Base-by-base conservation (phyloP, 345 rosid genomes). In the Euclidium syriacum region DNA sequence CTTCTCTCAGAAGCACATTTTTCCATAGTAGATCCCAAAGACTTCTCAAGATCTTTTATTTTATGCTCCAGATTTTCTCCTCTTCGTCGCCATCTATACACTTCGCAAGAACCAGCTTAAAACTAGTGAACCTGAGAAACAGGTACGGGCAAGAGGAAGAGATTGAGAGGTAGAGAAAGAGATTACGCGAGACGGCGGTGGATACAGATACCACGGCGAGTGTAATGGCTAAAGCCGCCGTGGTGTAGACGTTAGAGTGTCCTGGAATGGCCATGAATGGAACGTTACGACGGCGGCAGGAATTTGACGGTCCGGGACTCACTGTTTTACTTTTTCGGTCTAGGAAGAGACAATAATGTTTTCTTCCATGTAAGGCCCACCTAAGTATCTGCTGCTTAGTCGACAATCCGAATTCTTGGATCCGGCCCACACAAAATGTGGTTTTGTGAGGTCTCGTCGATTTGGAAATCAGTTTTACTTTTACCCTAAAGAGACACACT, bases 1-100 rank as follows among this genome's bases (percentile, higher is more conserved):
- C 82, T 89, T 62, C 98, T 76, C 79, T 92, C 95, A 10, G 96
- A 80, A 40, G 86, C 81, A 74, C 84, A 73, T 72, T 83, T 88
- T 18, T 81, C 79, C 43, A 44, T n/a, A 7, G 86, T 72, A 10
- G 86, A 80, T 54, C 78, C 73, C 67, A 92, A 80, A 68, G 88
- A 79, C 42, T 59, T 75, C 61, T 82, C 73, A 39, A 92, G 87
- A 74, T 82, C 80, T 20, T 67, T 44, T 46, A 81, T 23, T 74
- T 63, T 85, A 29, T 48, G 44, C 20, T 71, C 67, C 70, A 70
- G 42, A 25, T 70, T 70, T 62, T 53, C 66, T 55, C 62, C 68
- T 55, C 69, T 77, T 66, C 74, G 80, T 72, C 77, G 62, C 73
- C 81, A 76, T 48, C 71, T 51, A 70, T 69, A 83, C 74, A 78